Base-by-base conservation (phyloP, 139 green algal genomes). In the Pseudopediastrum boryanum region DNA sequence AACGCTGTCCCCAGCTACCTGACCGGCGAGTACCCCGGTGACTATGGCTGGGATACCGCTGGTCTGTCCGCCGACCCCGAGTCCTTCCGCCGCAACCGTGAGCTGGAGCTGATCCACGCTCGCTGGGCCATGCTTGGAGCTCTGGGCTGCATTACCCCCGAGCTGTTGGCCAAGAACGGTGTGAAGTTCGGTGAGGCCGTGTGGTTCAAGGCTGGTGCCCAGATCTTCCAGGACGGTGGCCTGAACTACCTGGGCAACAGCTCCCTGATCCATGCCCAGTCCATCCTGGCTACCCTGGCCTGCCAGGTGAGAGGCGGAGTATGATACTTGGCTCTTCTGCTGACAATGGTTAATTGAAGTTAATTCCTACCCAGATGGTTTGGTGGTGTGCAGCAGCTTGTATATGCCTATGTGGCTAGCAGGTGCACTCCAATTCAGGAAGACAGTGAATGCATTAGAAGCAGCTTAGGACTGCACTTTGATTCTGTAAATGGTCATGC, bases 201-300 rank as follows among this genome's bases (percentile, higher is more conserved):
- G 48, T 99, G 95, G 95, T 99, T 96, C 90, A 98, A 99, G 93
- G 94, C 94, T 81, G 95, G 95, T 52, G 88, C 94, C 63, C 85
- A 93, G 84, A 98, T 98, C 91, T 98, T 98, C 86, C 66, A 76
- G 48, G 90, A 92, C 39, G 95, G 93, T 69, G 85, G 91, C 85
- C 90, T 98, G 33, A 89, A 98, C 92, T 98, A 98, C 91, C 88
- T 98, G 75, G 95, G 95, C 90, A 98, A 97, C 94, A 79, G 91
- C 62, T 86, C 70, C 84, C 89, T 99, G 70, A 87, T 99, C 75
- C 96, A 99, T 84, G 96, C 96, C 41, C 92, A 98, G 92, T 93
- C 83, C 89, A 97, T 98, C 83, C 79, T 98, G 31, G 96, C 94
- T 75, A 98, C 91, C 76, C 85, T 98, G 54, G 92, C 86, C 52